A percentile compares a stretch with the other conserved stretches of the same genome.
Conservation (phyloP, 2,329 filamentous ascomycete species). For the Sporothrix luriei region DNA sequence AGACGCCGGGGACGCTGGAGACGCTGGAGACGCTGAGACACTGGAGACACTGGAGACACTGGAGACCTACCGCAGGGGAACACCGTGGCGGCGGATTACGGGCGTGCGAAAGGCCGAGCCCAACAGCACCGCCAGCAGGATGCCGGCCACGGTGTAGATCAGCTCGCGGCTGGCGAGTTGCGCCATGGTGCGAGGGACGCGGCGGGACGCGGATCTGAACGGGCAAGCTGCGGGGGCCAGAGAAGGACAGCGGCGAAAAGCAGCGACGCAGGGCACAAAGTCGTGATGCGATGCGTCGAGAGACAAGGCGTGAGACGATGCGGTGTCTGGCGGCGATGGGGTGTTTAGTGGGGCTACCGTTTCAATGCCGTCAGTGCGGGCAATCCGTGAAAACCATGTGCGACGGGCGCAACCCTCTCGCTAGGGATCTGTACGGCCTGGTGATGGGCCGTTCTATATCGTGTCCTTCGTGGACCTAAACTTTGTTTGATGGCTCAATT, state of each 20-base stretch:
- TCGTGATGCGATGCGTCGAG: neutral
- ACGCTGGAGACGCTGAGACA: neutral
- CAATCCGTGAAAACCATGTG: neutral
- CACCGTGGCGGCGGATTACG: constrained; percentile 35
- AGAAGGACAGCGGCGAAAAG: neutral
- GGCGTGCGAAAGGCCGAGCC: constrained; percentile 33
- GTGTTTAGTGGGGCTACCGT: neutral
- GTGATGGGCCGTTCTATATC: neutral
- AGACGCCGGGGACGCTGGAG: too few relatives aligned
- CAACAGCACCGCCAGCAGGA: constrained; percentile 28
- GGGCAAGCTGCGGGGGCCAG: neutral
- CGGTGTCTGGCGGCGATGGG: neutral
- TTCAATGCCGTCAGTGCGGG: constrained; percentile 5
- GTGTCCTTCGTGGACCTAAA: neutral
- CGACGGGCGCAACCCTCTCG: too few relatives aligned
- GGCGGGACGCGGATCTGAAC: neutral
- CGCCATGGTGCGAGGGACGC: constrained; percentile 26
- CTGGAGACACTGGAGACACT: constrained; percentile 24
- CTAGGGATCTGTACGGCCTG: too few relatives aligned
- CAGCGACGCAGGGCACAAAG: neutral
- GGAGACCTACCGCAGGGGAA: constrained; percentile 33
- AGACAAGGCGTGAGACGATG: neutral
- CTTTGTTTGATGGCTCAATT: neutral
- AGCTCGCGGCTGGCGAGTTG: constrained; percentile 24
- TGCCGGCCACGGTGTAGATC: constrained; percentile 30